These are phyloP conservation scores for Fagopyrum esculentum DNA, from an alignment of 148 eudicot genomes.

Conservation along the genomic window DNA sequence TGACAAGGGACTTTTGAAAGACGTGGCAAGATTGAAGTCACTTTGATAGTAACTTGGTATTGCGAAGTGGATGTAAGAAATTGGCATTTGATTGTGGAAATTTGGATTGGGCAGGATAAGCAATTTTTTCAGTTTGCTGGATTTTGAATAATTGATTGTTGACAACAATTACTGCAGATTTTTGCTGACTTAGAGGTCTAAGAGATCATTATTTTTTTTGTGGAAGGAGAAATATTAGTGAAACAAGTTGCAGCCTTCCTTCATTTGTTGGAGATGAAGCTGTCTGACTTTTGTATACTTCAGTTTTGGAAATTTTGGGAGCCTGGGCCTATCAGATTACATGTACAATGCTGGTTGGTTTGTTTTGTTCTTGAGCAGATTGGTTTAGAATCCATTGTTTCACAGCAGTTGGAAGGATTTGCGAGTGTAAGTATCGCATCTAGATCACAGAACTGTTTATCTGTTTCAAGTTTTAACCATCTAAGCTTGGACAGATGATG, in stretches of 20 bases:
- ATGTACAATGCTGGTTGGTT: neutral
- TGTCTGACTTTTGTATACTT: neutral
- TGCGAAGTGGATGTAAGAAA: neutral
- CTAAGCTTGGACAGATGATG: neutral
- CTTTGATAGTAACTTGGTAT: neutral
- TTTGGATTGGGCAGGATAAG: neutral
- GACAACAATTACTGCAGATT: neutral
- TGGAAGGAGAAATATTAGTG: neutral
- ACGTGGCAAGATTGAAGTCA: neutral
- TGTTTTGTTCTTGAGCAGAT: neutral
- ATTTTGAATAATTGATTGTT: neutral
- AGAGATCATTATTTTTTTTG: neutral
- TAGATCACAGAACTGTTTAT: neutral
- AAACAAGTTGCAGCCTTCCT: neutral
- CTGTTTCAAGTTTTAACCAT: too few species aligned
- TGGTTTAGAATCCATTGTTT: neutral
- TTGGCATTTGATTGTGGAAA: neutral
- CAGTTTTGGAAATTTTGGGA: neutral
- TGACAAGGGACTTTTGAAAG: neutral
- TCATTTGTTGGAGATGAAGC: neutral
- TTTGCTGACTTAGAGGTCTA: neutral
- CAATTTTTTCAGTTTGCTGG: neutral
- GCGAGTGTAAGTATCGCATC: neutral
- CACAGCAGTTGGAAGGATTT: neutral
- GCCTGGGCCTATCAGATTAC: neutral